Conservation (phyloP, 2,329 filamentous ascomycete genomes). For the Aspergillus hortae region DNA sequence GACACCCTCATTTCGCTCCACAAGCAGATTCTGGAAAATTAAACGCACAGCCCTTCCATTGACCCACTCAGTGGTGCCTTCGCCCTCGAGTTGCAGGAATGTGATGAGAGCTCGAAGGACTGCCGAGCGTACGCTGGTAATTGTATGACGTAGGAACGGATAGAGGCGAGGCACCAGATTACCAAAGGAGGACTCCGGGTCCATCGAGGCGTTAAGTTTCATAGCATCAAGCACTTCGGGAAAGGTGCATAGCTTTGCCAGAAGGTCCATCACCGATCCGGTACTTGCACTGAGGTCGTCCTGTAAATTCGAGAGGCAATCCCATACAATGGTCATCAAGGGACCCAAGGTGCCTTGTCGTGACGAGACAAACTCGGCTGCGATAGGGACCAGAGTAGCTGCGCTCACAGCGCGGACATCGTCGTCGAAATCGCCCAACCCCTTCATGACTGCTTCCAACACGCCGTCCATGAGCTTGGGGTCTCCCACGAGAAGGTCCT, state of each 20-base stretch:
- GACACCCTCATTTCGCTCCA: slow-evolving; percentile 83
- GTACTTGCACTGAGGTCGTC: slow-evolving; percentile 97
- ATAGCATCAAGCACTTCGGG: slow-evolving; percentile 88
- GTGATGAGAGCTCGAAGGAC: slow-evolving; percentile 90
- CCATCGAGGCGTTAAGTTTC: slow-evolving; percentile 79
- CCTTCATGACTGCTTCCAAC: slow-evolving; percentile 89
- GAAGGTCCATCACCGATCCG: slow-evolving; percentile 95
- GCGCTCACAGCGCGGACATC: slow-evolving; percentile 96
- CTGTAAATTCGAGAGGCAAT: slow-evolving; percentile 92
- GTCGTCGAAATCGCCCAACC: slow-evolving; percentile 84
- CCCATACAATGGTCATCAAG: slow-evolving; percentile 94
- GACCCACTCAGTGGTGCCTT: slow-evolving; percentile 82
- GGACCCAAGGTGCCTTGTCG: slow-evolving; percentile 72
- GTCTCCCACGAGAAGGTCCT: slow-evolving; percentile 83
- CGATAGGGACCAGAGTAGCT: slow-evolving; percentile 94
- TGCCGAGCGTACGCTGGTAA: slow-evolving; percentile 89
- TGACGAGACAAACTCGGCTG: slow-evolving; percentile 86
- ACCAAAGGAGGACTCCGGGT: slow-evolving; percentile 85
- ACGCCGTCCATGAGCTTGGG: slow-evolving; percentile 87
- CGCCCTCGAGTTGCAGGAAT: slow-evolving; percentile 80
- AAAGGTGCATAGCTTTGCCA: slow-evolving; percentile 94
- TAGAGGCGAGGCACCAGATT: slow-evolving; percentile 90
- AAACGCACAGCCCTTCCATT: slow-evolving; percentile 83
- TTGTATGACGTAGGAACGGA: slow-evolving; percentile 93
- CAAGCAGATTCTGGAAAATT: slow-evolving; percentile 90